Conservation (phyloP, 495 filamentous ascomycete genomes). For the Penicillium paxilli region DNA sequence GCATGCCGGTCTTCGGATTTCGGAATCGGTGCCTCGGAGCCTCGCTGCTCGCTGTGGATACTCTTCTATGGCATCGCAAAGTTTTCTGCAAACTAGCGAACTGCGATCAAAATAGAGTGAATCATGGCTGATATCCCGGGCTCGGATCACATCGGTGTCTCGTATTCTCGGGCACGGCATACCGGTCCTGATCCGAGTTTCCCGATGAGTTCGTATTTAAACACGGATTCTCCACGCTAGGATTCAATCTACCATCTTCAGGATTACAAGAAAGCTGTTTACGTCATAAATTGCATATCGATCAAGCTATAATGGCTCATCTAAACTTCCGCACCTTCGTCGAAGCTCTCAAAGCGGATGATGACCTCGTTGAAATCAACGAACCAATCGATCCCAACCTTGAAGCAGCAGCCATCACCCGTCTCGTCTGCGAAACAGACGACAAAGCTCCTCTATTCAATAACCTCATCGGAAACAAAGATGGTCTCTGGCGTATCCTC, state of each 20-base stretch:
- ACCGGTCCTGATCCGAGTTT: background rate
- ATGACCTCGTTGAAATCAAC: constrained; percentile 39
- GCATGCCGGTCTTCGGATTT: background rate
- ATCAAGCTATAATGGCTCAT: constrained; percentile 14
- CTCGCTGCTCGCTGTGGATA: background rate
- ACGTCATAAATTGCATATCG: background rate
- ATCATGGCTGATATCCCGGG: background rate
- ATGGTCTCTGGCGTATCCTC: constrained; percentile 41
- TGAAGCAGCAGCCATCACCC: constrained; percentile 38
- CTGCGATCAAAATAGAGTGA: background rate
- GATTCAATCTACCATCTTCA: background rate
- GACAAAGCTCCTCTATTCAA: constrained; percentile 44
- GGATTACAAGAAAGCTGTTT: background rate
- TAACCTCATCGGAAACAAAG: constrained; percentile 34
- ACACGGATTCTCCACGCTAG: background rate
- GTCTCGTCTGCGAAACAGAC: constrained; percentile 36
- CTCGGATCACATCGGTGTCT: background rate
- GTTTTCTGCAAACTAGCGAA: background rate
- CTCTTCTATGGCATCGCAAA: background rate
- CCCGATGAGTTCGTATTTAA: background rate
- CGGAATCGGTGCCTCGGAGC: background rate
- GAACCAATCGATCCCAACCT: constrained; percentile 35
- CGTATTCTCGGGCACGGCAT: background rate
- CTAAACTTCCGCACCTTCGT: constrained; percentile 38
- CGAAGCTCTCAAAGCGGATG: constrained; percentile 31